Percentiles rank a stretch among this genome's conserved stretches.
These are phyloP conservation scores for Eutypa lata DNA, from an alignment of 2,329 filamentous ascomycete genomes.

Conservation along the genomic window DNA sequence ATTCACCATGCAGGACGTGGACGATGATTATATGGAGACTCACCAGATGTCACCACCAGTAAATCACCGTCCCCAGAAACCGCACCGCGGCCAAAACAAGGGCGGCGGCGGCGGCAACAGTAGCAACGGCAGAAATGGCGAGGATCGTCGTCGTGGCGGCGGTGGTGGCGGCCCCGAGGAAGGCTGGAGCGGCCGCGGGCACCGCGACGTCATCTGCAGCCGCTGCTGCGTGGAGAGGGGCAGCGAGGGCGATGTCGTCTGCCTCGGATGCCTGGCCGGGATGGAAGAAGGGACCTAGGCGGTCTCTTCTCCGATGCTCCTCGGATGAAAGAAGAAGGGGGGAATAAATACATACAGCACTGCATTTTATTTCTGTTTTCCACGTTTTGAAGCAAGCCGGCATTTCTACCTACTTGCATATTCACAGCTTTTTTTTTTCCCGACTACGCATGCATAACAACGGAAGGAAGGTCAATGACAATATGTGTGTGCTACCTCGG, in stretches of 20 bases:
- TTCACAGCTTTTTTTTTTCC: too few relatives aligned
- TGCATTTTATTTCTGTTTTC: too few relatives aligned
- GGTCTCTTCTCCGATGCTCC: slow-evolving; percentile 2
- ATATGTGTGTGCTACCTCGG: too few relatives aligned
- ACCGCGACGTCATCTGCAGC: slow-evolving; percentile 59
- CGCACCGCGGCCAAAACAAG: background rate
- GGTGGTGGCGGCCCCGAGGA: slow-evolving; percentile 33
- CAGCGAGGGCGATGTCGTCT: slow-evolving; percentile 62
- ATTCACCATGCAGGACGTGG: slow-evolving; percentile 50
- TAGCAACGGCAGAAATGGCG: too few relatives aligned
- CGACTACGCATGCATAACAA: too few relatives aligned
- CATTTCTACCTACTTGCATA: too few relatives aligned
- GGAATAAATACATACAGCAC: too few relatives aligned
- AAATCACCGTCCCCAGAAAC: background rate
- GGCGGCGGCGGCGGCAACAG: slow-evolving; percentile 13
- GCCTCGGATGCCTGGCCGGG: slow-evolving; percentile 57
- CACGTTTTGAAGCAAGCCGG: too few relatives aligned
- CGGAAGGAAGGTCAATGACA: too few relatives aligned
- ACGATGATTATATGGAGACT: slow-evolving; percentile 27
- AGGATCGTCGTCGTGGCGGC: too few relatives aligned
- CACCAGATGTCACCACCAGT: slow-evolving; percentile 3
- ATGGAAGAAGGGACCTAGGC: slow-evolving; percentile 37
- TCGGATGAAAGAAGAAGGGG: too few relatives aligned
- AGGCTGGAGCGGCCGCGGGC: slow-evolving; percentile 34
- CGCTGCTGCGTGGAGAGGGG: slow-evolving; percentile 66